A percentile compares a stretch with the other conserved stretches of the same genome.
Conservation (phyloP, 1,284 basidiomycete species). For the Ceratobasidium sp. region DNA sequence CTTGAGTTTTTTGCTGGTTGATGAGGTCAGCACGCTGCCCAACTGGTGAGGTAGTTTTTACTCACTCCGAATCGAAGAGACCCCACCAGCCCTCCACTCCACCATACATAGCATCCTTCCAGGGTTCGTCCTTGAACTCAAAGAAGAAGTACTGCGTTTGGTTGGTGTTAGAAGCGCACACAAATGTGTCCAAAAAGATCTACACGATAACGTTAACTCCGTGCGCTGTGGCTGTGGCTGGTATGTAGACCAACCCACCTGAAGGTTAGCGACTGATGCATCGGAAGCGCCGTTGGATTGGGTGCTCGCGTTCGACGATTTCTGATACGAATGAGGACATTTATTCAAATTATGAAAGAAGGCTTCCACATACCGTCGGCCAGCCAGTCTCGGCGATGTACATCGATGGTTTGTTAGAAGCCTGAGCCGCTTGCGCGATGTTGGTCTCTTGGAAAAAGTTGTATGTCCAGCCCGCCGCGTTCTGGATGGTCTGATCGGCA, state of each 20-base stretch:
- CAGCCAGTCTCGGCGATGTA: slow-evolving; percentile 94
- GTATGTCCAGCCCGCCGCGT: slow-evolving; percentile 73
- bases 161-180: slow-evolving; percentile 85
- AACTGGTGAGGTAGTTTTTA: not conserved
- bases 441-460: slow-evolving; percentile 66
- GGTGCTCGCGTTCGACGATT: slow-evolving; percentile 63
- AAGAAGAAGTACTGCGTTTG: slow-evolving; percentile 87
- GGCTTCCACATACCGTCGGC: slow-evolving; percentile 69
- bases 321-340: slow-evolving; percentile 52
- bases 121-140: slow-evolving; percentile 83
- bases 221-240: not conserved
- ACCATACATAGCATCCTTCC: slow-evolving; percentile 79
- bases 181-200: slow-evolving; percentile 81
- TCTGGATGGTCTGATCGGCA: slow-evolving; percentile 68
- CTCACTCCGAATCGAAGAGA: slow-evolving; percentile 61
- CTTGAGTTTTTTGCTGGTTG: slow-evolving; percentile 52
- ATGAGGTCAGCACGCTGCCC: not conserved
- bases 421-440: slow-evolving; percentile 58
- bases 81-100: slow-evolving; percentile 85
- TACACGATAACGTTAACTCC: slow-evolving; percentile 49
- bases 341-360: slow-evolving; percentile 21
- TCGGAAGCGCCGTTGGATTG: slow-evolving; percentile 64
- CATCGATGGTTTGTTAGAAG: slow-evolving; percentile 73
- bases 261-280: slow-evolving; percentile 73
- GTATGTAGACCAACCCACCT: slow-evolving; percentile 53